These are phyloP conservation scores for Corylus heterophylla DNA, from an alignment of 306 rosid species.

Conservation along the genomic window DNA sequence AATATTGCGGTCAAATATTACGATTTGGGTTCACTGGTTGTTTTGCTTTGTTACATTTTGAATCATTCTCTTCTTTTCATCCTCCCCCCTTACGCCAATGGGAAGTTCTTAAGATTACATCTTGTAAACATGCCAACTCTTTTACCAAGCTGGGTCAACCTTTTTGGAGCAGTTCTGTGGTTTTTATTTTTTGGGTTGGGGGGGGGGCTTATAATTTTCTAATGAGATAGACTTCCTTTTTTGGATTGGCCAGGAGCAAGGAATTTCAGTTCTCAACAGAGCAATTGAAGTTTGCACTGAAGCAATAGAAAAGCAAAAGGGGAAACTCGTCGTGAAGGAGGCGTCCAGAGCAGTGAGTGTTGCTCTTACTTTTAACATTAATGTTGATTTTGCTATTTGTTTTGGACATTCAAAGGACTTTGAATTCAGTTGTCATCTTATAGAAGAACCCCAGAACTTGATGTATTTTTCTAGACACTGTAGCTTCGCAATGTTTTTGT, in stretches of 20 bases:
- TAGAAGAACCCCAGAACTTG: background rate
- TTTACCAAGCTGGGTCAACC: no score
- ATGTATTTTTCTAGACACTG: background rate
- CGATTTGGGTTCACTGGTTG: background rate
- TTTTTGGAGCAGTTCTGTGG: background rate
- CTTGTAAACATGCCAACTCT: no score
- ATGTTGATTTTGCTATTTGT: background rate
- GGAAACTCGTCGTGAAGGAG: constrained; percentile 85
- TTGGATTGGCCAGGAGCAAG: constrained; percentile 71
- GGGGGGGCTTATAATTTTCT: background rate
- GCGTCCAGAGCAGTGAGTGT: constrained; percentile 88
- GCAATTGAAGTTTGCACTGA: constrained; percentile 75
- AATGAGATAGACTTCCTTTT: constrained; percentile 22
- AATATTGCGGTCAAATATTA: no score
- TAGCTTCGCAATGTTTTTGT: background rate
- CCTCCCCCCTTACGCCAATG: background rate
- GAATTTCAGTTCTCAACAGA: constrained; percentile 67
- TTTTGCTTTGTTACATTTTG: background rate
- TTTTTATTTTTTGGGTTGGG: no score
- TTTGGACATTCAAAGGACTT: background rate
- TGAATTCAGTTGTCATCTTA: background rate
- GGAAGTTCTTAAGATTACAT: no score
- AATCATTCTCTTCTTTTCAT: background rate
- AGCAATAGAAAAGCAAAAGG: constrained; percentile 81
- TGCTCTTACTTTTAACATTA: background rate